phyloP scores from a whole-genome alignment of 2,329 filamentous ascomycete species.

The Aspergillus ochraceus region DNA sequence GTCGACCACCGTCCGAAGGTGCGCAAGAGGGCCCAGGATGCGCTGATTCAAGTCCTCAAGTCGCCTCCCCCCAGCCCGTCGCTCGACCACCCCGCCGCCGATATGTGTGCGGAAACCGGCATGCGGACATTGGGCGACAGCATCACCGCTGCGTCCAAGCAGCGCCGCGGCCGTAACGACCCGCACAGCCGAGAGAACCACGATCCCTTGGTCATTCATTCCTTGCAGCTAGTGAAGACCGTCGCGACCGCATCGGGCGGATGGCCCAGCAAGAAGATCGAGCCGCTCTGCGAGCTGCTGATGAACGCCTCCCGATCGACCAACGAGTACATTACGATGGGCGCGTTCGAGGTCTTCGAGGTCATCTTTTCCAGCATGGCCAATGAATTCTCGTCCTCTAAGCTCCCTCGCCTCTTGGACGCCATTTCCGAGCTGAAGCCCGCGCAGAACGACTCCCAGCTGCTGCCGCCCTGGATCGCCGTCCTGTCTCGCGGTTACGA shows the following conservation, averaged over 20 bases:
- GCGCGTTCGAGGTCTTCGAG: conserved; percentile 95
- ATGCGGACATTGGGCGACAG: conserved; percentile 74
- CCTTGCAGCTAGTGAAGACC: conserved; percentile 87
- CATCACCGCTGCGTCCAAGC: conserved; percentile 66
- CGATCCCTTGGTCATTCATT: conserved; percentile 85
- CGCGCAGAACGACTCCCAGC: conserved; percentile 87
- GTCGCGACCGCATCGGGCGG: conserved; percentile 84
- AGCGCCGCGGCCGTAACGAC: conserved; percentile 58
- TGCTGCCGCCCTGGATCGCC: conserved; percentile 94
- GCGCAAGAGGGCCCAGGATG: conserved; percentile 88
- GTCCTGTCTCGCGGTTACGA: conserved; percentile 93
- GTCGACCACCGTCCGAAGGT: conserved; percentile 91
- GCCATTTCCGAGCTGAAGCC: conserved; percentile 91
- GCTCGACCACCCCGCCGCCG: conserved; percentile 88
- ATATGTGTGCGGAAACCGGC: conserved; percentile 92
- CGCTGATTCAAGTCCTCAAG: conserved; percentile 77
- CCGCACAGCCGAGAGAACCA: conserved; percentile 54
- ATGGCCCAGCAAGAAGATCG: conserved; percentile 96
- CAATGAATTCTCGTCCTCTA: conserved; percentile 82
- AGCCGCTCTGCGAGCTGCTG: conserved; percentile 83
- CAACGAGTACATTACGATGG: conserved; percentile 95
- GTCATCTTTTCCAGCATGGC: conserved; percentile 92
- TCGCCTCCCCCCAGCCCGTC: conserved; percentile 87
- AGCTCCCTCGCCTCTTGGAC: conserved; percentile 83
- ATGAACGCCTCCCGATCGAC: conserved; percentile 84